phyloP scores from a whole-genome alignment of 2,329 filamentous ascomycete species.

The Fusarium citri region DNA sequence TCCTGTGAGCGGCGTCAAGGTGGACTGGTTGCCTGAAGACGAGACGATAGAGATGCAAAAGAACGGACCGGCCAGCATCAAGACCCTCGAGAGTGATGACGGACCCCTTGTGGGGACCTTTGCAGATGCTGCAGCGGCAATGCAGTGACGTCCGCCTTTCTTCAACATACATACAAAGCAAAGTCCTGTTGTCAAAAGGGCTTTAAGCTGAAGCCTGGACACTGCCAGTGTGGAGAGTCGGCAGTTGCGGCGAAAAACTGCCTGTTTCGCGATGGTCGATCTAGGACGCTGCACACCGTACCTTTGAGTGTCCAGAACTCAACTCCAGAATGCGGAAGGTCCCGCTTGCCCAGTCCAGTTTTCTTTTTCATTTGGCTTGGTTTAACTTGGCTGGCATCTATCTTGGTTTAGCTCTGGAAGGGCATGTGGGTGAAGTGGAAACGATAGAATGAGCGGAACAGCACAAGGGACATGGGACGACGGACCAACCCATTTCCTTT shows the following conservation, averaged over 20 bases:
- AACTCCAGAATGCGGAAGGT: not conserved
- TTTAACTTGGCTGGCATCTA: conserved; percentile 8
- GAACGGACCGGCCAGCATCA: conserved; percentile 51
- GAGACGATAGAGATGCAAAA: conserved; percentile 60
- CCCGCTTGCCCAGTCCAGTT: conserved; percentile 10
- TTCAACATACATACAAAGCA: conserved; percentile 1
- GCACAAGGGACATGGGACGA: conserved; percentile 5
- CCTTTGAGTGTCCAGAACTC: conserved; percentile 11
- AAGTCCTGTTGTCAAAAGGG: not conserved
- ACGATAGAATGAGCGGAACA: conserved; percentile 32
- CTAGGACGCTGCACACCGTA: conserved; percentile 12
- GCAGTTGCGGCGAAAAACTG: conserved; percentile 13
- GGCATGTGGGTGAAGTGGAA: conserved; percentile 21
- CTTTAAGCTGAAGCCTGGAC: conserved; percentile 2
- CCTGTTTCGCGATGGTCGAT: conserved; percentile 15
- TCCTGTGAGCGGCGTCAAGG: conserved; percentile 57
- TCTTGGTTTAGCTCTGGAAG: conserved; percentile 5
- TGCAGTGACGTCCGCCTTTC: conserved; percentile 49
- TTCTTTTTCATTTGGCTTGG: conserved; percentile 4
- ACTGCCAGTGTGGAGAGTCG: not conserved
- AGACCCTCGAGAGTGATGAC: conserved; percentile 50
- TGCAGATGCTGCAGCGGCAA: conserved; percentile 67
- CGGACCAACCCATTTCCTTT: conserved; percentile 12
- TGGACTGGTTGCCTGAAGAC: conserved; percentile 68
- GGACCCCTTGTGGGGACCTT: conserved; percentile 69